phyloP scores from a whole-genome alignment of 306 rosid genomes.

The Quercus bicolor region DNA sequence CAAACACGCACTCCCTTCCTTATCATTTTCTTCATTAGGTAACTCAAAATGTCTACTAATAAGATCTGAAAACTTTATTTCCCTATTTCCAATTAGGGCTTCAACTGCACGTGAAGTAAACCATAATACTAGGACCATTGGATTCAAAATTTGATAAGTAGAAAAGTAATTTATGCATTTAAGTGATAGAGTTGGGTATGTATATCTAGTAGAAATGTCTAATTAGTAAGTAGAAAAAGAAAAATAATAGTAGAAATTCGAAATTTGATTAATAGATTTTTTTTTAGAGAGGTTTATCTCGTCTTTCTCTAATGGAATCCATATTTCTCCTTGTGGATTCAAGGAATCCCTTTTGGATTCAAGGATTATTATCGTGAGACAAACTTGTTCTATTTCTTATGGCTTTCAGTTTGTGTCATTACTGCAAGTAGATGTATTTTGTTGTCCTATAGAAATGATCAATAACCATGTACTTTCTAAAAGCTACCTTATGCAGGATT shows the following conservation, averaged over 20 bases:
- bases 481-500: background rate
- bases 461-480: background rate
- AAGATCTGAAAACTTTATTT: background rate
- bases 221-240: no score
- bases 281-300: no score
- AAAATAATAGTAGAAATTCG: no score
- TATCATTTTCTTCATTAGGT: background rate
- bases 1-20: no score
- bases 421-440: background rate
- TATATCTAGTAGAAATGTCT: no score
- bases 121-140: background rate
- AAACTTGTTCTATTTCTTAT: background rate
- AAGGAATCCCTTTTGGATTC: no score
- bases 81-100: background rate
- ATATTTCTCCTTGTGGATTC: no score
- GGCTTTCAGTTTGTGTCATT: background rate
- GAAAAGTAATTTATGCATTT: no score
- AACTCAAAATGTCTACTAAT: background rate
- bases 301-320: no score
- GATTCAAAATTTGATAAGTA: background rate
- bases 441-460: background rate
- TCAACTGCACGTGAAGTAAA: background rate
- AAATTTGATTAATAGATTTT: no score
- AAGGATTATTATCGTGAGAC: background rate
- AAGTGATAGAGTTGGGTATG: no score